These are phyloP conservation scores for Candida arabinofermentans DNA, from an alignment of 805 yeast genomes.

Conservation along the genomic window DNA sequence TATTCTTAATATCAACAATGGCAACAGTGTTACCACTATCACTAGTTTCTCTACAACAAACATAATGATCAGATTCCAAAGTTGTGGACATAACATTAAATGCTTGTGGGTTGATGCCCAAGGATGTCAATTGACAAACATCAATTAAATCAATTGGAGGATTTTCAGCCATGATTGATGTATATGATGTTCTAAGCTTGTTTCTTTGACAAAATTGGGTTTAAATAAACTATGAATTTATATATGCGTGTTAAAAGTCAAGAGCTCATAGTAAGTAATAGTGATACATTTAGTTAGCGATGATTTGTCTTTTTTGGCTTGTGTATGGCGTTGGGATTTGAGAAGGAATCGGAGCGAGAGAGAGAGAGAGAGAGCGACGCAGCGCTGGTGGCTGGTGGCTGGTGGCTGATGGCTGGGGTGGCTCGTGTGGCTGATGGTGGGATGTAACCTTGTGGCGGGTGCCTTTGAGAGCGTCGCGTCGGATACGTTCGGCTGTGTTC, in stretches of 20 bases:
- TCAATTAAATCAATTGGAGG: constrained; percentile 97
- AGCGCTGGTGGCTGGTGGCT: neutral
- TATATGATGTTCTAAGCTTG: neutral
- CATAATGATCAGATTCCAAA: constrained; percentile 86
- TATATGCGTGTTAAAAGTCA: neutral
- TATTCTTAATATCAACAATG: constrained; percentile 77
- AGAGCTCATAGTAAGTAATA: neutral
- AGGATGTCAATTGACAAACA: constrained; percentile 78
- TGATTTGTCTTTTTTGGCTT: constrained; percentile 2
- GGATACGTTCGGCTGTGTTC: no score
- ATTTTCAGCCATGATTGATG: constrained; percentile 40
- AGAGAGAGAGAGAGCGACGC: neutral
- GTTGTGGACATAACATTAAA: constrained; percentile 93
- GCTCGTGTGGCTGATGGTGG: no score
- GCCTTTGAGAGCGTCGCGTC: no score
- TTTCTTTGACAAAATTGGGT: neutral
- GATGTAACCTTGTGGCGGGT: no score
- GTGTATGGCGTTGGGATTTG: neutral
- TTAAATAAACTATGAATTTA: no score
- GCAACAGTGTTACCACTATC: constrained; percentile 84
- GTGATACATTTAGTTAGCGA: neutral
- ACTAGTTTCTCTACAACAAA: constrained; percentile 69
- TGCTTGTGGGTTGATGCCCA: constrained; percentile 81
- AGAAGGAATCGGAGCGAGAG: neutral
- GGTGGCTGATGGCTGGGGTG: neutral